Evolutionary conservation across 768 basidiomycete genomes (phyloP).

Genomic region (Tremella mesenterica): DNA sequence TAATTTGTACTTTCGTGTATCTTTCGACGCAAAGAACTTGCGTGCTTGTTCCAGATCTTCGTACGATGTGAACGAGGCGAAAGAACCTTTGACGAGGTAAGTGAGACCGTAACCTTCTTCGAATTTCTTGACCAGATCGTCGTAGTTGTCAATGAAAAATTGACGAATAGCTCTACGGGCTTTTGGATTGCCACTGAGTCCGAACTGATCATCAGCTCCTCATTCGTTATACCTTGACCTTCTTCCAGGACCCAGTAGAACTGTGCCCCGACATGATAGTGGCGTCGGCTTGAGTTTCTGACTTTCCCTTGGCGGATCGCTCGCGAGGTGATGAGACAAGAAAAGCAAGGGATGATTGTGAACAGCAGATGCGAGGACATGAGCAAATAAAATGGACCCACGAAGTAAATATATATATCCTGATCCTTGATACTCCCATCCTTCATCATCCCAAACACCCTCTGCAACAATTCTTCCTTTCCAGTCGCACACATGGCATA

Average conservation of each 20-base stretch:
- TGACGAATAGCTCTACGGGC: conserved; percentile 53
- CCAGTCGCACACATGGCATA: conserved; percentile 57
- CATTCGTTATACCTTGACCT: no score
- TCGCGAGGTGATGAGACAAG: no score
- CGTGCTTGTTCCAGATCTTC: conserved; percentile 54
- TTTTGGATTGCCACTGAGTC: conserved; percentile 53
- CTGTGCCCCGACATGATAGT: no score
- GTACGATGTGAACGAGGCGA: conserved; percentile 55
- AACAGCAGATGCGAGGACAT: neutral
- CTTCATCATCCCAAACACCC: conserved; percentile 57
- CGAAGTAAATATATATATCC: conserved; percentile 39
- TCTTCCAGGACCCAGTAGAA: no score
- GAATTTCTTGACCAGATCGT: conserved; percentile 55
- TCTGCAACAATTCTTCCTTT: conserved; percentile 54
- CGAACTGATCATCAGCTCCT: conserved; percentile 33
- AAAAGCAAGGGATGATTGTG: neutral
- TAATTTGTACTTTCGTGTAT: conserved; percentile 37
- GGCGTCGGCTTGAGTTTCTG: no score
- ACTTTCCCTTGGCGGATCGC: no score
- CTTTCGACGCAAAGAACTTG: conserved; percentile 59
- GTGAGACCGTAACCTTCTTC: conserved; percentile 52
- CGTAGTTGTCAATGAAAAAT: conserved; percentile 65
- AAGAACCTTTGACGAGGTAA: conserved; percentile 44
- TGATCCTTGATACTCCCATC: conserved; percentile 47
- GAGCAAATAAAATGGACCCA: conserved; percentile 7